A percentile compares a stretch with the other conserved stretches of the same genome.
phyloP scores from a whole-genome alignment of 441 rosid species.

The Pelargonium australe region DNA sequence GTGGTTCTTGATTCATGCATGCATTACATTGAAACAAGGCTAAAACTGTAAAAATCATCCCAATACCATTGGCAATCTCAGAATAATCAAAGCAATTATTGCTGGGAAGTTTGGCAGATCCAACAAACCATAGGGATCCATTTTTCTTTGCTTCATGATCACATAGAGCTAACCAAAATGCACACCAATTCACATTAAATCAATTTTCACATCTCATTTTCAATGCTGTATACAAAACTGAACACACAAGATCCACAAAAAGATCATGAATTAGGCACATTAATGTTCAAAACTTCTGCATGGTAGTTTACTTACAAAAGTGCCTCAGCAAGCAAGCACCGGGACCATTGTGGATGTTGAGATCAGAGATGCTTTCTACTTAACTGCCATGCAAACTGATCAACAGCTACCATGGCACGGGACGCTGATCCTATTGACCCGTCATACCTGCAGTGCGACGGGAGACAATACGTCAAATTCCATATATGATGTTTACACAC shows the following conservation, averaged over 20 bases:
- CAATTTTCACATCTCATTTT: too few species aligned
- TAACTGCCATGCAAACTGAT: conserved; percentile 57
- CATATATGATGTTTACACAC: background rate
- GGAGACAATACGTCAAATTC: background rate
- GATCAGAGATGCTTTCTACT: conserved; percentile 47
- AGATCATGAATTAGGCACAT: background rate
- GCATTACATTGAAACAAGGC: too few species aligned
- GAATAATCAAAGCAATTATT: too few species aligned
- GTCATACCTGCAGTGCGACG: conserved; percentile 48
- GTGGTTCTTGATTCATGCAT: too few species aligned
- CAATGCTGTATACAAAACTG: background rate
- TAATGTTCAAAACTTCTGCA: background rate
- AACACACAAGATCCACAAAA: background rate
- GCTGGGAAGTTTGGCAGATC: too few species aligned
- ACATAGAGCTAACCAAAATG: too few species aligned
- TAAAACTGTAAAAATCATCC: too few species aligned
- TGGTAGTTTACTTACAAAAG: background rate
- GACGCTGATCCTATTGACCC: conserved; percentile 77
- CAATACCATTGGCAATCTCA: too few species aligned
- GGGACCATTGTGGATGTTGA: conserved; percentile 8
- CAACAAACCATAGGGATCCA: too few species aligned
- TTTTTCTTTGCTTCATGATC: too few species aligned
- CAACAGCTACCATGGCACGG: conserved; percentile 60
- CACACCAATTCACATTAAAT: too few species aligned
- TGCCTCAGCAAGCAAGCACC: background rate